phyloP scores from a whole-genome alignment of 306 rosid species.

The Geum urbanum region DNA sequence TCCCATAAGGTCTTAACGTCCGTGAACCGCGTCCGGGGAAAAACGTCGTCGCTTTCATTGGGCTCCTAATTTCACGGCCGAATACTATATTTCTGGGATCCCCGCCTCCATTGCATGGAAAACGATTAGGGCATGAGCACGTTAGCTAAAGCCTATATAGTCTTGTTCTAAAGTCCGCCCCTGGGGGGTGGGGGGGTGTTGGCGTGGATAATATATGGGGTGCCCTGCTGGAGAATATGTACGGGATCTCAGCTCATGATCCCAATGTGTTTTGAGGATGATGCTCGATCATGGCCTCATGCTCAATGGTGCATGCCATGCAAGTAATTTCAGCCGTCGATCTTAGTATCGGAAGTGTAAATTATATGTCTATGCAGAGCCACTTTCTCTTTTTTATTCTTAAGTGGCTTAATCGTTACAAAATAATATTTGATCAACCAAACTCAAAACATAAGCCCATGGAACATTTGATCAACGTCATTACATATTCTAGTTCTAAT shows the following conservation, averaged over 20 bases:
- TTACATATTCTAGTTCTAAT: too few species aligned
- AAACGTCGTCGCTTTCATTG: constrained; percentile 20
- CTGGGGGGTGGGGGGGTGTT: neutral
- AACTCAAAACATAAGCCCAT: too few species aligned
- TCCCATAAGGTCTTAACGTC: constrained; percentile 22
- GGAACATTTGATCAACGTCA: too few species aligned
- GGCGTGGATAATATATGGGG: neutral
- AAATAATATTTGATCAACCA: too few species aligned
- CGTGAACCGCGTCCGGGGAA: constrained; percentile 21
- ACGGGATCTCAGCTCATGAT: constrained; percentile 1
- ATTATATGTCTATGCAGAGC: too few species aligned
- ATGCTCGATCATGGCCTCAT: neutral
- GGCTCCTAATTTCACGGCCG: constrained; percentile 33
- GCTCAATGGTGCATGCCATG: neutral
- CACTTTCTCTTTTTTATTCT: too few species aligned
- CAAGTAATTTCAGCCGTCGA: neutral
- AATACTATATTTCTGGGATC: neutral
- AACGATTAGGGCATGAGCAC: neutral
- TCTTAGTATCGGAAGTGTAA: neutral
- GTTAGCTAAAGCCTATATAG: neutral
- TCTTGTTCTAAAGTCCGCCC: neutral
- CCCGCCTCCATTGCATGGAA: neutral
- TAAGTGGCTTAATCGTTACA: too few species aligned
- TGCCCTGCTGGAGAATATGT: constrained; percentile 1
- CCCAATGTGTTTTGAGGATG: constrained; percentile 20